Percentiles rank a stretch among this genome's conserved stretches.
Conservation (phyloP, 176 grass and related monocot species). For the Carex parvula region DNA sequence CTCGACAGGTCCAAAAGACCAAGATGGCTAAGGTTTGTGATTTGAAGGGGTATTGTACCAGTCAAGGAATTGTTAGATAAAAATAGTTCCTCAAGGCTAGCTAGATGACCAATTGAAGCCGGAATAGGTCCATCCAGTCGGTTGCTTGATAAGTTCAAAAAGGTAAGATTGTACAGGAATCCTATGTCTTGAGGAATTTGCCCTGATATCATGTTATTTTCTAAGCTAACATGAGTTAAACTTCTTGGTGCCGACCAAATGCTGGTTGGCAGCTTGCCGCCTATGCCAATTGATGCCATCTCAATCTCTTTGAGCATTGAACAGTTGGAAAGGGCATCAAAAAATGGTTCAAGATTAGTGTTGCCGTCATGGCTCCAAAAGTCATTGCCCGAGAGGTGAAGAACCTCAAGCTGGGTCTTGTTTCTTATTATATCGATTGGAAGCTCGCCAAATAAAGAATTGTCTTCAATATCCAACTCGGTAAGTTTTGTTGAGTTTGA, state of each 20-base stretch:
- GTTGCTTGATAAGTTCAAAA: slow-evolving; percentile 80
- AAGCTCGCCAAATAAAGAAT: slow-evolving; percentile 49
- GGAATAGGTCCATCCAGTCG: slow-evolving; percentile 53
- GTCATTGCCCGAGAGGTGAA: slow-evolving; percentile 48
- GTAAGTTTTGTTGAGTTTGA: slow-evolving; percentile 32
- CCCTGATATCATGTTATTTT: slow-evolving; percentile 59
- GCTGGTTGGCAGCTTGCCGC: slow-evolving; percentile 40
- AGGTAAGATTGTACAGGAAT: slow-evolving; percentile 49
- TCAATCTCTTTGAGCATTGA: slow-evolving; percentile 42
- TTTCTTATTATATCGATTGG: slow-evolving; percentile 36
- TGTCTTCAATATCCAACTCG: slow-evolving; percentile 46
- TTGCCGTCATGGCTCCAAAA: slow-evolving; percentile 53
- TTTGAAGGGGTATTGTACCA: slow-evolving; percentile 46
- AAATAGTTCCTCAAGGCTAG: slow-evolving; percentile 35
- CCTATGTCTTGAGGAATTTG: slow-evolving; percentile 49
- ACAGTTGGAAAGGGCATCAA: slow-evolving; percentile 59
- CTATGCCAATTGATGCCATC: slow-evolving; percentile 34
- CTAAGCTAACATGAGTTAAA: slow-evolving; percentile 42
- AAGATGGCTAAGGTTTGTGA: slow-evolving; percentile 37
- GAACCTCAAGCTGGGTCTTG: neutral
- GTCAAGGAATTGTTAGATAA: slow-evolving; percentile 51
- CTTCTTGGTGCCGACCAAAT: slow-evolving; percentile 18
- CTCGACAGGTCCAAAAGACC: slow-evolving; percentile 53
- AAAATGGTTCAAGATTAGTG: slow-evolving; percentile 70
- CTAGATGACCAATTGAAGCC: slow-evolving; percentile 35